A percentile compares a stretch with the other conserved stretches of the same genome.
These are phyloP conservation scores for Talaromyces wortmannii DNA, from an alignment of 495 filamentous ascomycete species.

Conservation along the genomic window DNA sequence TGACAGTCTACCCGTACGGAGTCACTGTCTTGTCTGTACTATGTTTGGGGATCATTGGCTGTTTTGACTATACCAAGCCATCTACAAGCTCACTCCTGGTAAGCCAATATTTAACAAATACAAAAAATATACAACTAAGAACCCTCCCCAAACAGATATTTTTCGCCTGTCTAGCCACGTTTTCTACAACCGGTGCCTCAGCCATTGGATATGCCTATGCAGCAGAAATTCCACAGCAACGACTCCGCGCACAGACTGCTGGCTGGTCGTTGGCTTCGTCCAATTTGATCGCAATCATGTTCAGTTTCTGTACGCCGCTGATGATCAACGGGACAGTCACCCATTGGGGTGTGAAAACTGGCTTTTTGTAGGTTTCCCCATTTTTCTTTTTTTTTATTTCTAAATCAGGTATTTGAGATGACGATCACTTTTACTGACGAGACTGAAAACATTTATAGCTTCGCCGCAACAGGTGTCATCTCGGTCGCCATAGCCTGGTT, in stretches of 20 bases:
- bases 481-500: constrained; percentile 28
- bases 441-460: constrained; percentile 11
- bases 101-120: background rate
- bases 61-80: constrained; percentile 28
- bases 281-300: constrained; percentile 31
- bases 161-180: constrained; percentile 26
- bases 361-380: constrained; percentile 25
- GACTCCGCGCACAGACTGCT: constrained; percentile 30
- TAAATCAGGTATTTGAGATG: background rate
- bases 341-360: constrained; percentile 33
- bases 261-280: constrained; percentile 28
- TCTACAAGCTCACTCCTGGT: constrained; percentile 24
- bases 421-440: background rate
- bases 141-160: constrained; percentile 15
- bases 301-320: constrained; percentile 34
- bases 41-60: constrained; percentile 31
- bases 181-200: constrained; percentile 33
- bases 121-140: background rate
- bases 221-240: constrained; percentile 29
- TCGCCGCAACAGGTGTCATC: constrained; percentile 22
- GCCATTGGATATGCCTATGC: constrained; percentile 36
- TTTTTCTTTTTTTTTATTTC: background rate
- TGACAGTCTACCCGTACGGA: constrained; percentile 30
- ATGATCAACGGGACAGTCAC: constrained; percentile 29
- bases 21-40: constrained; percentile 28